A percentile compares a stretch with the other conserved stretches of the same genome.
phyloP scores from a whole-genome alignment of 345 rosid genomes.

The Pelargonium nanum region DNA sequence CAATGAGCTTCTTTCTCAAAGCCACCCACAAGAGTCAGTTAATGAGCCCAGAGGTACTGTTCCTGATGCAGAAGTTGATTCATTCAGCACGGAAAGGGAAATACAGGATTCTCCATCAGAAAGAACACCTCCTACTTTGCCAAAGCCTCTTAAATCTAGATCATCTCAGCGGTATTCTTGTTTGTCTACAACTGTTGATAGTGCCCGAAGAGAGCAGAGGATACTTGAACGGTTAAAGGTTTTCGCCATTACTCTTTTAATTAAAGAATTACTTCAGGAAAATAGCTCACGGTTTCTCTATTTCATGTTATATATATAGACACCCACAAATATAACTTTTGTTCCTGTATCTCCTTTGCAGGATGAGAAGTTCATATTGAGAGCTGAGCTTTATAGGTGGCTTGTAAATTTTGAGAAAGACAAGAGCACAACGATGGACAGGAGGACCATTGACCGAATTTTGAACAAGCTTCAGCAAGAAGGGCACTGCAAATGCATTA shows the following conservation, averaged over 20 bases:
- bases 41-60: conserved; percentile 20
- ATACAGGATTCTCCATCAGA: conserved; percentile 26
- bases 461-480: conserved; percentile 60
- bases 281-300: conserved; percentile 8
- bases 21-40: conserved; percentile 22
- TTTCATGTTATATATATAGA: not conserved
- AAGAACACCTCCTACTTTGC: conserved; percentile 15
- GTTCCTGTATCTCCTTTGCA: conserved; percentile 16
- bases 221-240: conserved; percentile 67
- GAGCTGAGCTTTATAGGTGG: conserved; percentile 65
- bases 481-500: conserved; percentile 60
- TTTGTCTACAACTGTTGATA: conserved; percentile 40
- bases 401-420: conserved; percentile 70
- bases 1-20: not conserved
- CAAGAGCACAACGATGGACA: conserved; percentile 47
- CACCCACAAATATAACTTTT: not conserved
- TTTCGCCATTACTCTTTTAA: conserved; percentile 9
- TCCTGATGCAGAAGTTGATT: conserved; percentile 22
- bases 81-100: conserved; percentile 15
- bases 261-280: conserved; percentile 7
- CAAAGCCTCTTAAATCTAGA: conserved; percentile 16
- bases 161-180: conserved; percentile 19
- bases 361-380: conserved; percentile 65
- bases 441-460: conserved; percentile 59
- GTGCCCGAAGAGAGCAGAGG: conserved; percentile 58